phyloP scores from a whole-genome alignment of 1,139 yeast species.

The Diutina sp. region DNA sequence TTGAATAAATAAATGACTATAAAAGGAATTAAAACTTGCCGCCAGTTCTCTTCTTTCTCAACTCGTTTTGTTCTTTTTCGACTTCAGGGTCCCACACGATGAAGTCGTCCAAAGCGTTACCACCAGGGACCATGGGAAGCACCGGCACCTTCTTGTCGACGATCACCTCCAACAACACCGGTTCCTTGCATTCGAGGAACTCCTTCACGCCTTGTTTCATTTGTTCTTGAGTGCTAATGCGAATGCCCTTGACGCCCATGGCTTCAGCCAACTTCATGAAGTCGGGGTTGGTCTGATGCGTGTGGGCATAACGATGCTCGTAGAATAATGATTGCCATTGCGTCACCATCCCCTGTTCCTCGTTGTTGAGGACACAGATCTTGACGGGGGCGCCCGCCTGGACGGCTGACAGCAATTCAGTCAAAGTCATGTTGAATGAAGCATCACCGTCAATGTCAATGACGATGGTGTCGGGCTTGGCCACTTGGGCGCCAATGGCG shows the following conservation, averaged over 20 bases:
- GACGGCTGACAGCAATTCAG: constrained; percentile 86
- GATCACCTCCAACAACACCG: constrained; percentile 79
- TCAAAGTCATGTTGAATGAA: constrained; percentile 92
- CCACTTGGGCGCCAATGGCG: constrained; percentile 97
- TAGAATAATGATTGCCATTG: constrained; percentile 98
- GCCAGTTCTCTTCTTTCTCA: constrained; percentile 47
- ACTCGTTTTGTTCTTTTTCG: constrained; percentile 59
- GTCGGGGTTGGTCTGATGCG: constrained; percentile 91
- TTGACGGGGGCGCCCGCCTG: constrained; percentile 89
- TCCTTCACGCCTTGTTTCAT: constrained; percentile 37
- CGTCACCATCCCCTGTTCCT: constrained; percentile 99
- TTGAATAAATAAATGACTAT: neutral
- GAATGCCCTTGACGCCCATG: constrained; percentile 81
- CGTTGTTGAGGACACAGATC: constrained; percentile 81
- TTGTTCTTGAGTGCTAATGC: constrained; percentile 58
- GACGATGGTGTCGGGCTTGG: constrained; percentile 86
- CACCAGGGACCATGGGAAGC: constrained; percentile 96
- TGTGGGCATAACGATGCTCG: constrained; percentile 92
- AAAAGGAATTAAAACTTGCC: constrained; percentile 28
- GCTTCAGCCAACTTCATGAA: constrained; percentile 88
- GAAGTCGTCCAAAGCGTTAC: constrained; percentile 88
- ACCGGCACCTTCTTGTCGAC: constrained; percentile 97
- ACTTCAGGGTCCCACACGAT: constrained; percentile 72
- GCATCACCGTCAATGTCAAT: constrained; percentile 98
- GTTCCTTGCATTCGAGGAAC: constrained; percentile 59